Percentiles rank a stretch among this genome's conserved stretches.
phyloP scores from a whole-genome alignment of 257 asterid species.

The Asclepias syriaca region DNA sequence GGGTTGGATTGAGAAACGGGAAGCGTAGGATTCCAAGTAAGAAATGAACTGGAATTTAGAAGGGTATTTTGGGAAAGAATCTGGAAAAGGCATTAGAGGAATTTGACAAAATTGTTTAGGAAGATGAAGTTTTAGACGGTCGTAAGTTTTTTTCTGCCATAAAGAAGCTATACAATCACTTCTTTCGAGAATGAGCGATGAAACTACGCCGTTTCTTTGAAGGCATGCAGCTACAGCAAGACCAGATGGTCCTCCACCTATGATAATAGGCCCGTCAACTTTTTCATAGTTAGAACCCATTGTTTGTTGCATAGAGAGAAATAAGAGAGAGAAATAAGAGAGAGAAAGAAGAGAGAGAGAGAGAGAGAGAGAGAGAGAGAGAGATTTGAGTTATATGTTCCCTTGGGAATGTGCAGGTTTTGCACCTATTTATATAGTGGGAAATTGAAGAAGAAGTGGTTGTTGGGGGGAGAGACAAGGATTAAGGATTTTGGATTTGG shows the following conservation, averaged over 20 bases:
- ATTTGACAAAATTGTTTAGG: slow-evolving; percentile 74
- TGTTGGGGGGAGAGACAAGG: too few species aligned
- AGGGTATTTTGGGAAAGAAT: slow-evolving; percentile 65
- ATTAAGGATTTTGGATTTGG: too few species aligned
- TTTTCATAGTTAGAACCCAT: slow-evolving; percentile 34
- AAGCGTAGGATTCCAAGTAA: slow-evolving; percentile 63
- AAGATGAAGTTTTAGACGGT: slow-evolving; percentile 80
- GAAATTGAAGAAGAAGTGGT: too few species aligned
- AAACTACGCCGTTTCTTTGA: slow-evolving; percentile 46
- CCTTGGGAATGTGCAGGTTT: too few species aligned
- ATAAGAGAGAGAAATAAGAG: too few species aligned
- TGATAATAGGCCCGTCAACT: slow-evolving; percentile 58
- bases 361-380: too few species aligned
- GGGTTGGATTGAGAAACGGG: slow-evolving; percentile 46
- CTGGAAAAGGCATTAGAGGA: slow-evolving; percentile 55
- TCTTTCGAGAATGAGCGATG: slow-evolving; percentile 65
- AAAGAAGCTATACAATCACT: slow-evolving; percentile 73
- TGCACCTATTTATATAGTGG: too few species aligned
- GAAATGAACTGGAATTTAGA: slow-evolving; percentile 61
- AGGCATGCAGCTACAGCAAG: slow-evolving; percentile 91
- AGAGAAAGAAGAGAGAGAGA: too few species aligned
- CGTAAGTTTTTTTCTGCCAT: slow-evolving; percentile 72
- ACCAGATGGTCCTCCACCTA: slow-evolving; percentile 96
- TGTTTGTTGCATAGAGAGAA: too few species aligned
- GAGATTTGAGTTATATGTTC: too few species aligned